Evolutionary conservation across 805 yeast genomes (phyloP).

Genomic region (Cyberlindnera subsufficiens): DNA sequence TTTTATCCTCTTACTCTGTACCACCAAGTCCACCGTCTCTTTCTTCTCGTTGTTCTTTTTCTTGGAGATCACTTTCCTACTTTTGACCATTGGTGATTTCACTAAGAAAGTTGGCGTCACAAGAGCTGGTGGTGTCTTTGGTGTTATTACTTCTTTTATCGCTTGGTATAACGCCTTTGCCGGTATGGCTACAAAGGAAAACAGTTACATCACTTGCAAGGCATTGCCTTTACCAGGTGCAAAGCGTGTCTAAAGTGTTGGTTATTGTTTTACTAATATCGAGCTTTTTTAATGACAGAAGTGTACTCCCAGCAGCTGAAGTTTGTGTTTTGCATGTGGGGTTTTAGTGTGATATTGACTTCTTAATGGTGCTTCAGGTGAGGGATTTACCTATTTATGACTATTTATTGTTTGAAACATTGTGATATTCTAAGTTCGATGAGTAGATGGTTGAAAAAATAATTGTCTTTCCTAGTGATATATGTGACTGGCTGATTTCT

Average conservation of each 20-base stretch:
- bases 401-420: too few species aligned
- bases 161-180: constrained; percentile 62
- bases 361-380: background rate
- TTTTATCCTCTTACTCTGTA: constrained; percentile 43
- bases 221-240: constrained; percentile 30
- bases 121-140: constrained; percentile 53
- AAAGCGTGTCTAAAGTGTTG: constrained; percentile 3
- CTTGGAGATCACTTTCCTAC: constrained; percentile 47
- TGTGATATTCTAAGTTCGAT: too few species aligned
- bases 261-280: background rate
- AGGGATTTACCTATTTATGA: too few species aligned
- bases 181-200: constrained; percentile 53
- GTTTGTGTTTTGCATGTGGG: too few species aligned
- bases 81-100: constrained; percentile 48
- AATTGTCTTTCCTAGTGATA: too few species aligned
- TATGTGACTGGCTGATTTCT: too few species aligned
- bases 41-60: constrained; percentile 52
- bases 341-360: background rate
- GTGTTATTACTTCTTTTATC: constrained; percentile 44
- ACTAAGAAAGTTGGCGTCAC: constrained; percentile 33
- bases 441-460: too few species aligned
- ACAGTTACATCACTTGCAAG: constrained; percentile 33
- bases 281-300: too few species aligned
- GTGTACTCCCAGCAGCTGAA: too few species aligned
- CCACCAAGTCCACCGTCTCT: constrained; percentile 60